Base-by-base conservation (phyloP, 139 green algal species). In the Chlamydomonas schloesseri region DNA sequence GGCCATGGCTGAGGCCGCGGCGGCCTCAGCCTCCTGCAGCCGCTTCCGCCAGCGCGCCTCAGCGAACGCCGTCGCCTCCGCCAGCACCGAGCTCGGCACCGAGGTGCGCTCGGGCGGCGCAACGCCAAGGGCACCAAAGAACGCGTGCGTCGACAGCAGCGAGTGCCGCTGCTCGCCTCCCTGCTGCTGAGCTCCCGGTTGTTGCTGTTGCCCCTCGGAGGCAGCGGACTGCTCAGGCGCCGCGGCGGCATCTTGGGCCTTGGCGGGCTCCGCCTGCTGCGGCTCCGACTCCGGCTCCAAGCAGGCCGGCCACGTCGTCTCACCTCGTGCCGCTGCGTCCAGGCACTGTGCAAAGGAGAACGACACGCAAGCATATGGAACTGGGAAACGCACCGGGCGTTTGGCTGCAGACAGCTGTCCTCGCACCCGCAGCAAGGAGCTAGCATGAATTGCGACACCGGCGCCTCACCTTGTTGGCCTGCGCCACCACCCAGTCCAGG, bases 401-500 rank as follows among this genome's bases (percentile, higher is more conserved):
- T n/a, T n/a, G n/a, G n/a, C n/a, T n/a, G n/a, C n/a, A n/a, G n/a
- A n/a, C n/a, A n/a, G n/a, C n/a, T n/a, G n/a, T n/a, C n/a, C n/a
- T n/a, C n/a, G n/a, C n/a, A n/a, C n/a, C n/a, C n/a, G n/a, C n/a
- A n/a, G n/a, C n/a, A n/a, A n/a, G n/a, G n/a, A n/a, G n/a, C n/a
- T n/a, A n/a, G n/a, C n/a, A n/a, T n/a, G n/a, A n/a, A n/a, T n/a
- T n/a, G n/a, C n/a, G n/a, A n/a, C n/a, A n/a, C n/a, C n/a, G n/a
- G 24, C 69, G 3, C 13, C 60, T 10, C 76, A 77, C 80, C 80
- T 84, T 87, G 33, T 67, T 28, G 11, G 90, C 94, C 68, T 86
- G 80, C 26, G 79, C 37, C 47, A 33, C n/a, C 10, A 90, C 72
- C 94, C 93, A 96, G 15, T 76, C 57, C 36, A 58, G 60, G 1